These are phyloP conservation scores for Pinus tabuliformis DNA, from an alignment of 75 land plant genomes.

Conservation along the genomic window DNA sequence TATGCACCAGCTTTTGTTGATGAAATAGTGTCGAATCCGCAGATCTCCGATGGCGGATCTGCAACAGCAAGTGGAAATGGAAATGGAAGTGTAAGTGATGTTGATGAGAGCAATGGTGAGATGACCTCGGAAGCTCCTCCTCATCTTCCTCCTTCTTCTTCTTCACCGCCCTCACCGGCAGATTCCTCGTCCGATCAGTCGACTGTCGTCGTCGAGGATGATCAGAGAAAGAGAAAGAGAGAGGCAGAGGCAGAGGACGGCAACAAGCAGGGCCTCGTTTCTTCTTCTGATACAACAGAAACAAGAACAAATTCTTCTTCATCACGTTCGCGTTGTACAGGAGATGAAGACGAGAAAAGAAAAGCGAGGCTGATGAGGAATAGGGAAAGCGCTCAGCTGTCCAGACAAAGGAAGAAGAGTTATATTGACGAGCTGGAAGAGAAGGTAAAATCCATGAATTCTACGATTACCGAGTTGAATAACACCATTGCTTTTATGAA, in stretches of 20 bases:
- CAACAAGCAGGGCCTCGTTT: neutral
- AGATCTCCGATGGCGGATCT: neutral
- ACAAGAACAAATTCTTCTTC: neutral
- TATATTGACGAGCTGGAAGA: slow-evolving; percentile 96
- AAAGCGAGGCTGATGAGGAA: slow-evolving; percentile 88
- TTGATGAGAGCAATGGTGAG: too few species aligned
- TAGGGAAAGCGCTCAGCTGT: slow-evolving; percentile 95
- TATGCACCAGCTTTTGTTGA: neutral
- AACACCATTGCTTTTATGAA: slow-evolving; percentile 60
- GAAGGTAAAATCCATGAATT: slow-evolving; percentile 67
- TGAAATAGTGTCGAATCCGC: neutral
- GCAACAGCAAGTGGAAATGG: neutral
- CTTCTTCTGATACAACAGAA: neutral
- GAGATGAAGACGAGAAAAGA: slow-evolving; percentile 70
- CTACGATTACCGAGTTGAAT: slow-evolving; percentile 79
- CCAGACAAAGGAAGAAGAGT: slow-evolving; percentile 93
- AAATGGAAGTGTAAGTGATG: too few species aligned
- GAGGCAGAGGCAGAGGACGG: slow-evolving; percentile 3
- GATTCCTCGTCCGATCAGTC: neutral
- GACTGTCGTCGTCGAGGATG: neutral
- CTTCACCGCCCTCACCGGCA: neutral
- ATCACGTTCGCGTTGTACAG: neutral
- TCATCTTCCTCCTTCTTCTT: neutral
- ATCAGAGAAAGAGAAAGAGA: slow-evolving; percentile 10
- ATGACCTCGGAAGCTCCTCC: neutral